phyloP scores from a whole-genome alignment of 169 alveolate species.

The Plasmodium blacklocki region DNA sequence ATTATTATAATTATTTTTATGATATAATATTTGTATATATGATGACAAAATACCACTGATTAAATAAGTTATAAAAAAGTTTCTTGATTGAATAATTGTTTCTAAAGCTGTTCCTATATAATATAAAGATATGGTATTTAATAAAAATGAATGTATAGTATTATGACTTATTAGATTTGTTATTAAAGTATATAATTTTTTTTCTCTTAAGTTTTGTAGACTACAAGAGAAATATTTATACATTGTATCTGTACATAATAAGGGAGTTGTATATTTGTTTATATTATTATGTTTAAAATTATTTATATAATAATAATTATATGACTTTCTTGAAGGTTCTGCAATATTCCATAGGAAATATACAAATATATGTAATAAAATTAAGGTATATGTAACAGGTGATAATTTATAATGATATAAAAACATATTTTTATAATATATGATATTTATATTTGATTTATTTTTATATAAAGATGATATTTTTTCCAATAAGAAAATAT shows the following conservation, averaged over 20 bases:
- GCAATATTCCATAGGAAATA: slow-evolving; percentile 43
- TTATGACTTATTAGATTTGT: slow-evolving; percentile 61
- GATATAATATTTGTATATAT: slow-evolving; percentile 42
- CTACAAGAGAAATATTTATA: slow-evolving; percentile 52
- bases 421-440: slow-evolving; percentile 20
- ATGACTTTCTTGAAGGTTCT: slow-evolving; percentile 1
- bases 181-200: slow-evolving; percentile 24
- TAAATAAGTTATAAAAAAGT: slow-evolving; percentile 35
- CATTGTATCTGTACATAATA: slow-evolving; percentile 27
- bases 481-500: neutral
- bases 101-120: slow-evolving; percentile 59
- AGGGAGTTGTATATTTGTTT: neutral
- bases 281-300: neutral
- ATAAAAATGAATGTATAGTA: slow-evolving; percentile 41
- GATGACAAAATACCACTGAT: slow-evolving; percentile 55
- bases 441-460: neutral
- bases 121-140: slow-evolving; percentile 50
- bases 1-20: slow-evolving; percentile 24
- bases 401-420: slow-evolving; percentile 11
- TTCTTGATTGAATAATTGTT: slow-evolving; percentile 10
- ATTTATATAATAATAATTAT: too few relatives aligned
- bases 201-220: slow-evolving; percentile 31
- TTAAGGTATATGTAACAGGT: slow-evolving; percentile 46
- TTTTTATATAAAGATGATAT: neutral
- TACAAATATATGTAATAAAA: slow-evolving; percentile 31